These are phyloP conservation scores for Barnettozyma pratensis DNA, from an alignment of 805 yeast genomes.

Conservation along the genomic window DNA sequence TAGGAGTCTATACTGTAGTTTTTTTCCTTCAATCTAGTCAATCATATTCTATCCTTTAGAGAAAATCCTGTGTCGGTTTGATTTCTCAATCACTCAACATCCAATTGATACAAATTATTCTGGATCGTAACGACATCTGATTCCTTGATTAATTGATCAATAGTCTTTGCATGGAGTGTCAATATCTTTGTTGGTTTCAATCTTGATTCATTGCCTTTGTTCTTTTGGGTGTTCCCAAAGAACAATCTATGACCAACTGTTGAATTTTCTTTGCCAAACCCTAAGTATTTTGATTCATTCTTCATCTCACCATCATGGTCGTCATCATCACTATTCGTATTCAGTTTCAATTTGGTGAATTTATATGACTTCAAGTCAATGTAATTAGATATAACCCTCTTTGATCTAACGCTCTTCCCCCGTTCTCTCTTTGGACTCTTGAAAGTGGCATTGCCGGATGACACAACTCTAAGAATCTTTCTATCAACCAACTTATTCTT, in stretches of 20 bases:
- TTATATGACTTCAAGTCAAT: constrained; percentile 14
- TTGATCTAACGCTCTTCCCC: not conserved
- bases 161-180: not conserved
- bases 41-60: too few relatives aligned
- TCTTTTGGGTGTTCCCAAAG: not conserved
- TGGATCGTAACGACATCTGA: not conserved
- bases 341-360: not conserved
- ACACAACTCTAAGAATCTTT: constrained; percentile 21
- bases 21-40: too few relatives aligned
- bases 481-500: constrained; percentile 22
- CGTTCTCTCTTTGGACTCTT: not conserved
- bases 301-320: not conserved
- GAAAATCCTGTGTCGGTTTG: too few relatives aligned
- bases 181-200: not conserved
- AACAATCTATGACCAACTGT: not conserved
- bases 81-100: not conserved
- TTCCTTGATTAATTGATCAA: not conserved
- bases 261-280: not conserved
- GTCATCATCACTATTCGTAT: constrained; percentile 10
- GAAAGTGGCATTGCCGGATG: not conserved
- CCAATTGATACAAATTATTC: not conserved
- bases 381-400: constrained; percentile 14
- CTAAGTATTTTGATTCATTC: not conserved
- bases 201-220: not conserved
- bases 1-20: too few relatives aligned